Base-by-base conservation (phyloP, 2,329 filamentous ascomycete species). In the Huntiella moniliformis region DNA sequence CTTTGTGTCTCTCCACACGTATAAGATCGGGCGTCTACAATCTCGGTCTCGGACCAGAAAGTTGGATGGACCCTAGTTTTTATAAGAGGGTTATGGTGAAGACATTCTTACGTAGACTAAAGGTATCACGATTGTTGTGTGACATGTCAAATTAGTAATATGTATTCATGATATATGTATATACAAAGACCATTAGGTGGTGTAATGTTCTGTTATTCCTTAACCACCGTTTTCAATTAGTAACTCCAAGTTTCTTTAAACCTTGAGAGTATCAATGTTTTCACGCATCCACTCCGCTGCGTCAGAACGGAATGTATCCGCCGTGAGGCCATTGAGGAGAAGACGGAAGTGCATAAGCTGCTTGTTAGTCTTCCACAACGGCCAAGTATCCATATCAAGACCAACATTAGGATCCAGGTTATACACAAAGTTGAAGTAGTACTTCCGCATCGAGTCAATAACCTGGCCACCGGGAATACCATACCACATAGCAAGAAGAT, bases 341-440 rank as follows among this genome's bases (percentile, higher is more conserved):
- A 48, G 48, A 5, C 32, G 35, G 47, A 54, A 53, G 18, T 51
- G 45, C 42, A 55, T 40, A 55, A 77, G 46, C 53, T 66, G 48
- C 13, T 40, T 40, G 1, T 44, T 47, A 31, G 51, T 45, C 5
- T 56, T 61, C 70, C 71, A 78, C 52, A 66, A 47, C 10, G 54
- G 54, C 51, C 55, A 56, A 4, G 45, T 18, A 3, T 49, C 39
- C 12, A 54, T 50, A 59, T 61, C 34, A 54, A 56, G 17, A 7
- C 60, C 58, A 15, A 45, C 36, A 52, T 78, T 78, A 0, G 74
- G 74, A 53, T 78, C 67, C 32, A 71, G 54, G 5, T 70, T 62
- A 51, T 75, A 65, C 2, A 76, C 59, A 53, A 79, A 79, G 10
- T 63, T 67, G 42, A 72, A 60, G 52, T 76, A 79, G 55, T 79